Evolutionary conservation across 345 rosid species (phyloP), one percentile per base, ranked within the genome.

Genomic region (Aquilaria malaccensis): DNA sequence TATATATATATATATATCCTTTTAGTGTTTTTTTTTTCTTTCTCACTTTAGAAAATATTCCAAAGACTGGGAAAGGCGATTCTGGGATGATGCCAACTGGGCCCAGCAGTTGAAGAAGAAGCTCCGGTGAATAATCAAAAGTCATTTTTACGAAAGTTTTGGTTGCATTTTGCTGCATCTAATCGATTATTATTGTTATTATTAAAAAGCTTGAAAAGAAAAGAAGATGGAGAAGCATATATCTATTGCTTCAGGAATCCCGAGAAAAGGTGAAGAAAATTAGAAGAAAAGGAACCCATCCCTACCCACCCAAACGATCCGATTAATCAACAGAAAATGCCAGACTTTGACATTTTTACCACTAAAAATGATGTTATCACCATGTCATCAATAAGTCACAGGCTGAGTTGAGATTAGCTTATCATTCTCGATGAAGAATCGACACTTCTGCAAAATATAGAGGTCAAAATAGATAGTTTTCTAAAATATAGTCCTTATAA

Each of bases 81-180:
- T 85, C 89, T 70, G 75, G 88, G 81, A 83, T 79, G 80, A 83
- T 80, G 89, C 81, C 80, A 45, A 52, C 33, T 60, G 66, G 56
- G 80, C 80, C 64, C 49, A 13, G 69, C 22, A 32, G 59, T 30
- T 56, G 76, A 67, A 72, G 72, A 65, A 74, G 81, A 79, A 81
- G 82, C 81, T 73, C 83, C 69, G 49, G 75, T 70, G 77, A 68
- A 79, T 37, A 37, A 37, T 79, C 82, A 66, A 79, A 79, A 75
- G 87, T 73, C 80, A 67, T 63, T 68, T 67, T 78, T 83, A 81
- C 74, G 76, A 77, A 79, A 84, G 69, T 37, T 37, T 37, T 37
- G 7, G 7, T 37, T 83, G 80, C 74, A 4, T 70, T 72, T 77
- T 22, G 22, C 22, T 22, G 22, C 22, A 22, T 22, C 22, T 22